These are phyloP conservation scores for Setaria italica DNA, from an alignment of 202 grass and related monocot species.

Conservation along the genomic window DNA sequence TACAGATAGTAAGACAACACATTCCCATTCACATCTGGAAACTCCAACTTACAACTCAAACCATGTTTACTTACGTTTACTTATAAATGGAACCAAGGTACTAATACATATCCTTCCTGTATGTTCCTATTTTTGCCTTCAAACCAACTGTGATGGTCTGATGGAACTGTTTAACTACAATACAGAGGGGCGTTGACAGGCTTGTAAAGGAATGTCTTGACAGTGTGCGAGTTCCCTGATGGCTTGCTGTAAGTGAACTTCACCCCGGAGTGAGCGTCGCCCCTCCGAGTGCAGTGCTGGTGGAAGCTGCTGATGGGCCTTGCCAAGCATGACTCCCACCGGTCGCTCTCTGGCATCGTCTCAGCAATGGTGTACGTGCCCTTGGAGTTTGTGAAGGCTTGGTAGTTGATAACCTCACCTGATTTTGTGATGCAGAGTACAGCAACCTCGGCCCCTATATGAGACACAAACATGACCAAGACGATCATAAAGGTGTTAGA, in stretches of 20 bases:
- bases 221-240: slow-evolving; percentile 67
- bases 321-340: slow-evolving; percentile 91
- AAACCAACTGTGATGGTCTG: slow-evolving; percentile 5
- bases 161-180: slow-evolving; percentile 51
- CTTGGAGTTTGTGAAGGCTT: slow-evolving; percentile 90
- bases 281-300: slow-evolving; percentile 71
- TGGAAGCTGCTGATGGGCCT: slow-evolving; percentile 91
- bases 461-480: background rate
- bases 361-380: slow-evolving; percentile 82
- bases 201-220: slow-evolving; percentile 91
- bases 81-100: slow-evolving; percentile 4
- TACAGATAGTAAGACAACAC: background rate
- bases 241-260: slow-evolving; percentile 83
- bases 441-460: slow-evolving; percentile 82
- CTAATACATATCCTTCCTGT: slow-evolving; percentile 1
- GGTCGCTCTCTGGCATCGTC: slow-evolving; percentile 85
- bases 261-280: slow-evolving; percentile 78
- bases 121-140: background rate
- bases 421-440: slow-evolving; percentile 97
- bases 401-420: slow-evolving; percentile 94
- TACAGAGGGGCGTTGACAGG: slow-evolving; percentile 62
- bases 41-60: slow-evolving; percentile 1
- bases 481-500: background rate
- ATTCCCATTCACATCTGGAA: slow-evolving; percentile 8
- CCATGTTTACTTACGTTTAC: slow-evolving; percentile 1